Conservation (phyloP, 129 eudicot genomes). For the Ambrosia trifida region DNA sequence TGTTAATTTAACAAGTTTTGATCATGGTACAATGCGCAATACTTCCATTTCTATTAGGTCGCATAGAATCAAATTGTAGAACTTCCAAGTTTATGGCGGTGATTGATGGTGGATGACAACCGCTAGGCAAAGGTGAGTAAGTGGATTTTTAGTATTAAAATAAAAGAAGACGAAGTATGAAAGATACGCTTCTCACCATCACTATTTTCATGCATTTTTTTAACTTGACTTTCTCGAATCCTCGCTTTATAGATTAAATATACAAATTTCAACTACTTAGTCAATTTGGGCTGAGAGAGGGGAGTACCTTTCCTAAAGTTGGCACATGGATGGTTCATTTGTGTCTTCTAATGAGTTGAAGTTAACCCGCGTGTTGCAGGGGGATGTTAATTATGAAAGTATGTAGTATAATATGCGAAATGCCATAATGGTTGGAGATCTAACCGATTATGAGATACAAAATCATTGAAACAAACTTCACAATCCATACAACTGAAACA, state of each 20-base stretch:
- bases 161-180: neutral
- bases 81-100: neutral
- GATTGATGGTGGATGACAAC: neutral
- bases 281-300: neutral
- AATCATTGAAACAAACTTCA: too few relatives aligned
- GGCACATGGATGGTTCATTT: constrained; percentile 29
- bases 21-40: too few relatives aligned
- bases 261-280: neutral
- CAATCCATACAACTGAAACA: too few relatives aligned
- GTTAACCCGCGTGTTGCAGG: too few relatives aligned
- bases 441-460: too few relatives aligned
- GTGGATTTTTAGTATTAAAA: neutral
- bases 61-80: too few relatives aligned
- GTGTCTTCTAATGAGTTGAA: constrained; percentile 23
- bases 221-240: neutral
- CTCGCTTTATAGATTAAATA: neutral
- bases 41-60: too few relatives aligned
- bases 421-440: too few relatives aligned
- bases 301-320: constrained; percentile 5
- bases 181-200: neutral
- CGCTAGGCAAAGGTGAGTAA: neutral
- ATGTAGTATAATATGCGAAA: too few relatives aligned
- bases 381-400: too few relatives aligned
- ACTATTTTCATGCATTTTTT: neutral
- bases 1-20: too few relatives aligned